Percentiles rank a stretch among this genome's conserved stretches.
These are phyloP conservation scores for Coemansia sp. DNA, from an alignment of 192 early-diverging fungal species.

Conservation along the genomic window DNA sequence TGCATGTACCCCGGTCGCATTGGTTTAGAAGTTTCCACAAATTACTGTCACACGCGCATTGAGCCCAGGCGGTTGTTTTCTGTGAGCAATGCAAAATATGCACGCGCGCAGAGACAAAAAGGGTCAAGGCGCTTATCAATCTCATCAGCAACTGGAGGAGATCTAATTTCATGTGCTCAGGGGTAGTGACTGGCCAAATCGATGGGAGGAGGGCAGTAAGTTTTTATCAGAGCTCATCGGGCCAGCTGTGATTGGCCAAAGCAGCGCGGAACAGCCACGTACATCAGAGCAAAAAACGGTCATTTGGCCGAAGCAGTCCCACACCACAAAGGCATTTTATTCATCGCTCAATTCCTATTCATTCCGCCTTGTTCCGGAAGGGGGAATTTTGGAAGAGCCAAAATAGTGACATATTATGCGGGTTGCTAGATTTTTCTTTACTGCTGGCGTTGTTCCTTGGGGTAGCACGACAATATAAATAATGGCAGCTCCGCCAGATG, in stretches of 20 bases:
- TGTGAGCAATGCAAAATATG: not conserved
- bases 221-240: conserved; percentile 9
- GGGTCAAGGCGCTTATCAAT: conserved; percentile 8
- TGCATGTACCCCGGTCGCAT: conserved; percentile 3
- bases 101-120: conserved; percentile 2
- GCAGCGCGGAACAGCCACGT: conserved; percentile 1
- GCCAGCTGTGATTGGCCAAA: conserved; percentile 5
- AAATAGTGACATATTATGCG: not conserved
- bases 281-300: not conserved
- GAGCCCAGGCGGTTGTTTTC: not conserved
- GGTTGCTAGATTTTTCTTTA: not conserved
- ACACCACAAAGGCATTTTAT: not conserved
- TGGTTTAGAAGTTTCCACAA: conserved; percentile 5
- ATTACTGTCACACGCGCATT: conserved; percentile 6
- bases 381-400: not conserved
- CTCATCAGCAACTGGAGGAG: not conserved
- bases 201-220: not conserved
- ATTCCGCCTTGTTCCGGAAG: conserved; percentile 6
- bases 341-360: conserved; percentile 8
- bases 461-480: not conserved
- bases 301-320: conserved; percentile 3
- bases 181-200: not conserved
- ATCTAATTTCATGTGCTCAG: conserved; percentile 7
- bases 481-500: not conserved
- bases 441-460: not conserved